These are phyloP conservation scores for Perilla frutescens DNA, from an alignment of 257 asterid species.

Conservation along the genomic window DNA sequence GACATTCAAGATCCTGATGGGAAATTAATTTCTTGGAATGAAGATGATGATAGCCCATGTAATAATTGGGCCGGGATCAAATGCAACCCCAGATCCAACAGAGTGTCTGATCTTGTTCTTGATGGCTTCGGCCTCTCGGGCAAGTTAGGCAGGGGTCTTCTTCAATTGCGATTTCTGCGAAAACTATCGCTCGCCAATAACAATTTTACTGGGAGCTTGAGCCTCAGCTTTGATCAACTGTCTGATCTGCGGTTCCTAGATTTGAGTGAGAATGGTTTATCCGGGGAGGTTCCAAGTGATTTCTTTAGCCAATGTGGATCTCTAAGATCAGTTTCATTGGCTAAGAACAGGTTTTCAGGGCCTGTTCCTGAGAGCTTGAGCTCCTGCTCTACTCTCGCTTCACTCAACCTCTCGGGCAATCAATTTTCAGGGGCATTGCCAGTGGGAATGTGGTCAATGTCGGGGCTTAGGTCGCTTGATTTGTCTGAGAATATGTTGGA, in stretches of 20 bases:
- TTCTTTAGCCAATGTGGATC: constrained; percentile 86
- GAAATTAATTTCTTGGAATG: constrained; percentile 83
- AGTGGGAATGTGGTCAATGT: constrained; percentile 69
- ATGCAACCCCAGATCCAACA: constrained; percentile 91
- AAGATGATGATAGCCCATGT: constrained; percentile 89
- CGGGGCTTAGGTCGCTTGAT: constrained; percentile 76
- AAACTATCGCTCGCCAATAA: constrained; percentile 75
- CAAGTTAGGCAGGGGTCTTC: constrained; percentile 83
- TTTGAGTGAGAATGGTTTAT: constrained; percentile 74
- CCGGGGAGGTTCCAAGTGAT: constrained; percentile 66
- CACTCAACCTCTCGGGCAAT: constrained; percentile 74
- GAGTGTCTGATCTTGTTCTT: constrained; percentile 89
- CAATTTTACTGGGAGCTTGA: constrained; percentile 76
- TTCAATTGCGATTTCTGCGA: constrained; percentile 72
- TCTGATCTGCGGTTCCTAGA: constrained; percentile 70
- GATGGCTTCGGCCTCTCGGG: constrained; percentile 89
- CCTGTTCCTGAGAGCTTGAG: constrained; percentile 74
- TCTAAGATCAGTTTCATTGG: constrained; percentile 72
- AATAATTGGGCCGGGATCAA: constrained; percentile 76
- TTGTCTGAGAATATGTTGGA: constrained; percentile 72
- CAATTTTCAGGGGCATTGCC: constrained; percentile 79
- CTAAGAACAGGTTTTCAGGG: constrained; percentile 74
- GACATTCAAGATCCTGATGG: constrained; percentile 80
- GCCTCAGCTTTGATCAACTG: constrained; percentile 72
- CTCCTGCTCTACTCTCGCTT: constrained; percentile 73